These are phyloP conservation scores for Hansfordia pulvinata DNA, from an alignment of 2,329 filamentous ascomycete genomes.

Conservation along the genomic window DNA sequence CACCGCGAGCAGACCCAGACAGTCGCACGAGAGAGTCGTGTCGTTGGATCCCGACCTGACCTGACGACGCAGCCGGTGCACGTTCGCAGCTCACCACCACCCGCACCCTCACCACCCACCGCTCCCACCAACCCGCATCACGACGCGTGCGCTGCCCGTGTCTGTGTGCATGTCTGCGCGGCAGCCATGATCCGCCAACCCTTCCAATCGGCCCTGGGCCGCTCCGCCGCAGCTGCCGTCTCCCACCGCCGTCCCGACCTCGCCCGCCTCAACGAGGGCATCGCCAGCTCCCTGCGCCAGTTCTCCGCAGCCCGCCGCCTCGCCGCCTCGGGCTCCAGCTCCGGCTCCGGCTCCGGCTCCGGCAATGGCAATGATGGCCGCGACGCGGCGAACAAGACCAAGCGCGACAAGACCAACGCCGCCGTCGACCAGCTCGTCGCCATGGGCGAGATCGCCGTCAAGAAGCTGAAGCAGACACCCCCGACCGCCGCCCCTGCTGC, in stretches of 20 bases:
- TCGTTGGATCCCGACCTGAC: too few species aligned
- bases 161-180: too few species aligned
- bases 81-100: too few species aligned
- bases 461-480: background rate
- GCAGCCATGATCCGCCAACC: slow-evolving; percentile 19
- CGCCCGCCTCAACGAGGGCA: slow-evolving; percentile 14
- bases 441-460: slow-evolving; percentile 3
- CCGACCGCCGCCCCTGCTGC: slow-evolving; percentile 1
- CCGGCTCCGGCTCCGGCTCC: slow-evolving; percentile 1
- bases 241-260: slow-evolving; percentile 16
- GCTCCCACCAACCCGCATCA: too few species aligned
- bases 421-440: slow-evolving; percentile 13
- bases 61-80: too few species aligned
- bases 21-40: too few species aligned
- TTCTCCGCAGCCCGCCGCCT: slow-evolving; percentile 16
- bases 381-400: background rate
- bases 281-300: slow-evolving; percentile 15
- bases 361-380: slow-evolving; percentile 3
- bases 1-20: too few species aligned
- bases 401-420: slow-evolving; percentile 10
- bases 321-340: slow-evolving; percentile 2
- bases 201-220: slow-evolving; percentile 11
- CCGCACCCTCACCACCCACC: slow-evolving; percentile 6
- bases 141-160: too few species aligned
- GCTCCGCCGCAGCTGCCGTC: too few species aligned